Evolutionary conservation across 2,329 filamentous ascomycete species (phyloP), one percentile per base, ranked within the genome.

Genomic region (Dothidotthia symphoricarpi): DNA sequence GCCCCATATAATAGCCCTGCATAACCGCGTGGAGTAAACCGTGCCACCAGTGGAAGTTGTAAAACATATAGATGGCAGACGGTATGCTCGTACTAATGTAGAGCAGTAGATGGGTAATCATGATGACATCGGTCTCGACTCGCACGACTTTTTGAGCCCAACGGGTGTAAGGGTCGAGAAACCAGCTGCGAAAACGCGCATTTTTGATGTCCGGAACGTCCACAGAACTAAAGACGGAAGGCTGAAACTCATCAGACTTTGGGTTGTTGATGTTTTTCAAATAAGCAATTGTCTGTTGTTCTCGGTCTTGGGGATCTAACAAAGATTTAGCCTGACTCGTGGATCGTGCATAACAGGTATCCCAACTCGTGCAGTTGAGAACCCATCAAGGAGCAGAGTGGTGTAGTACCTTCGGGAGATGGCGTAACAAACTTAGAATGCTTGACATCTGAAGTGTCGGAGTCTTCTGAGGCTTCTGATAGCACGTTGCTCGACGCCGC

Each of bases 91-190:
- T 87, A 37, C 70, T 71, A 42, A 84, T 75, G 69, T 90, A 90
- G 16, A 88, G 68, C 24, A 89, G 61, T 15, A 91, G 73, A 62
- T 91, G 86, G 0, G 84, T 88, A 39, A 90, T 64, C 75, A 91
- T 87, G 31, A 89, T 78, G 13, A 90, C 83, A 60, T 91, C 86
- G 1, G 83, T 85, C 38, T 80, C 75, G 41, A 78, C 70, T 11
- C 85, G 81, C 8, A 85, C 82, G 15, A 83, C 63, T 2, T 59
- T 64, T 28, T 71, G 71, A 1, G 78, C 83, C 55, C 75, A 67
- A 11, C 66, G 62, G 31, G 82, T 68, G 59, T 86, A 88, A 0
- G 81, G 78, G 27, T 74, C 69, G 13, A 87, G 67, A 45, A 74
- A 73, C 27, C 66, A 64, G 57, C 76, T 67, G 16, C 63, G 55